phyloP scores from a whole-genome alignment of 148 eudicot genomes.

The Rhododendron williamsianum region DNA sequence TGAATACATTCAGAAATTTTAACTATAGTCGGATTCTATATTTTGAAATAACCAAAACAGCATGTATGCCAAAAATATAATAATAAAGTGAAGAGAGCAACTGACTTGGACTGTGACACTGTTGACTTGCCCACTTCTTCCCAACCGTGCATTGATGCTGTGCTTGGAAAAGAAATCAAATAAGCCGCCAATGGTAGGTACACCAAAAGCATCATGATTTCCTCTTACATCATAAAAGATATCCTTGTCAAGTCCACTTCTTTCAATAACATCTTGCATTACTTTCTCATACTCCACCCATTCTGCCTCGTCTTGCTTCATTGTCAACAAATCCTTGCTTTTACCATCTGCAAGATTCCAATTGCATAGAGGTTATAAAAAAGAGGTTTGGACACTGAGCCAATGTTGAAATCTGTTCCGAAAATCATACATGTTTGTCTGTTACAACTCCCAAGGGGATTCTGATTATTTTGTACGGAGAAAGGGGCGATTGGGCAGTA shows the following conservation, averaged over 20 bases:
- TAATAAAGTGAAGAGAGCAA: constrained; percentile 16
- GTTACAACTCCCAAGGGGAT: background rate
- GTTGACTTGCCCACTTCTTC: constrained; percentile 65
- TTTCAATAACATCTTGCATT: constrained; percentile 62
- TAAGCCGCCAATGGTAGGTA: constrained; percentile 52
- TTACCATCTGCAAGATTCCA: constrained; percentile 59
- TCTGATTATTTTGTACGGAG: background rate
- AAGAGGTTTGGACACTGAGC: background rate
- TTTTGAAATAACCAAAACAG: background rate
- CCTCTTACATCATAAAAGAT: constrained; percentile 84
- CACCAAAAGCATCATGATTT: constrained; percentile 92
- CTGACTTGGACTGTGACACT: constrained; percentile 72
- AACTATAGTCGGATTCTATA: background rate
- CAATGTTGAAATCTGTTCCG: background rate
- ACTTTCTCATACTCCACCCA: constrained; percentile 77
- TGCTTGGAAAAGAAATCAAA: constrained; percentile 74
- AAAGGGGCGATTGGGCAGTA: background rate
- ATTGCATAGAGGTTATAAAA: background rate
- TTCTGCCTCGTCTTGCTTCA: constrained; percentile 81
- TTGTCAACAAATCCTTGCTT: constrained; percentile 81
- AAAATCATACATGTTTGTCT: background rate
- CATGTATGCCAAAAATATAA: background rate
- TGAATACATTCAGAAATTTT: background rate
- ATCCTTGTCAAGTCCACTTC: constrained; percentile 70
- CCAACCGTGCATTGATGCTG: constrained; percentile 63